phyloP scores from a whole-genome alignment of 495 filamentous ascomycete species.

The Aspergillus ostianus region DNA sequence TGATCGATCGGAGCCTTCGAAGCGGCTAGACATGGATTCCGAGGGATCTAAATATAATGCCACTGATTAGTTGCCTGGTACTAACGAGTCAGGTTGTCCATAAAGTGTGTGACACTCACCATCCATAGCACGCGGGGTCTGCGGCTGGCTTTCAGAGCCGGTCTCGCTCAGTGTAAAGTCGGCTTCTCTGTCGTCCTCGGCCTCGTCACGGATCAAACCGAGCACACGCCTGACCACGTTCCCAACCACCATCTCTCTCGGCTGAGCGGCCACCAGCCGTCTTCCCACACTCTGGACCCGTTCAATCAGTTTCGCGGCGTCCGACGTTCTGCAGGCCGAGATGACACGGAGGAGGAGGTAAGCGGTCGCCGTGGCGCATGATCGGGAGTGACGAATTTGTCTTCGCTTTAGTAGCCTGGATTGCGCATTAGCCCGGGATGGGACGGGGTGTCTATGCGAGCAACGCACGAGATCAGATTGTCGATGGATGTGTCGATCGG shows the following conservation, averaged over 20 bases:
- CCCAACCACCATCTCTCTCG: conserved; percentile 84
- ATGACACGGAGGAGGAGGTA: conserved; percentile 83
- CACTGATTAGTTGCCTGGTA: conserved; percentile 11
- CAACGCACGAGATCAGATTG: conserved; percentile 70
- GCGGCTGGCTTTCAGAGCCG: conserved; percentile 48
- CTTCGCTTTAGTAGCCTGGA: conserved; percentile 80
- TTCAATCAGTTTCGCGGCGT: conserved; percentile 73
- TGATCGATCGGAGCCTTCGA: conserved; percentile 36
- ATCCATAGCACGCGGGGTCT: conserved; percentile 43
- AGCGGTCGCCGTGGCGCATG: conserved; percentile 87
- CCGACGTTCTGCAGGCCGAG: conserved; percentile 60
- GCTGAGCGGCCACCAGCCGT: conserved; percentile 74
- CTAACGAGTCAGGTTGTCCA: background rate
- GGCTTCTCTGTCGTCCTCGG: conserved; percentile 72
- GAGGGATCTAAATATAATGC: conserved; percentile 30
- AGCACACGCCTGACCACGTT: conserved; percentile 90
- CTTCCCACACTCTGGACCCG: conserved; percentile 73
- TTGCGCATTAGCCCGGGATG: conserved; percentile 3
- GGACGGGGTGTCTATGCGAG: conserved; percentile 2
- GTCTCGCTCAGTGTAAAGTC: conserved; percentile 57
- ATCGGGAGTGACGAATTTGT: conserved; percentile 81
- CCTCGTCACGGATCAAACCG: conserved; percentile 87
- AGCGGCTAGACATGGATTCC: conserved; percentile 30
- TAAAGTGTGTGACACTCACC: conserved; percentile 23
- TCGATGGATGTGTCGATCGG: conserved; percentile 78